phyloP scores from a whole-genome alignment of 1,284 basidiomycete species.

The Sporisorium iseilematis-ciliati region DNA sequence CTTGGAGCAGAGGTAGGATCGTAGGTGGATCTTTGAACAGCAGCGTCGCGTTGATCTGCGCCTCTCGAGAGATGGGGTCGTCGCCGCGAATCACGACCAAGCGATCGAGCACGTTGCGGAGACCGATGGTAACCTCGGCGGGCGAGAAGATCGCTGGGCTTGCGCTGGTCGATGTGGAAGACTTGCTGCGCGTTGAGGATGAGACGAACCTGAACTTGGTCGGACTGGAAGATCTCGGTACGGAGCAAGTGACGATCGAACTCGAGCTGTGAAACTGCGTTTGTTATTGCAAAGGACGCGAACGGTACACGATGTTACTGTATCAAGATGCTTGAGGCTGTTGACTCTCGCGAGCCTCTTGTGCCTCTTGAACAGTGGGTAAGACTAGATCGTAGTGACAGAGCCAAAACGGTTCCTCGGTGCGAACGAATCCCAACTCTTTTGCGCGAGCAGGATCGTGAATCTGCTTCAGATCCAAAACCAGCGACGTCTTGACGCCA shows the following conservation, averaged over 20 bases:
- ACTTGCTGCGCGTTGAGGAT: slow-evolving; percentile 96
- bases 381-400: slow-evolving; percentile 9
- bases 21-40: slow-evolving; percentile 83
- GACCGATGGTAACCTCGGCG: slow-evolving; percentile 83
- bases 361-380: slow-evolving; percentile 9
- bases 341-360: slow-evolving; percentile 6
- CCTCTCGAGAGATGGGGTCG: slow-evolving; percentile 78
- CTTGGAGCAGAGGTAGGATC: slow-evolving; percentile 66
- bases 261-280: slow-evolving; percentile 78
- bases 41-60: slow-evolving; percentile 89
- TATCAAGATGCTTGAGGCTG: background rate
- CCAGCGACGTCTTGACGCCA: slow-evolving; percentile 75
- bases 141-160: slow-evolving; percentile 93
- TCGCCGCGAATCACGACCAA: slow-evolving; percentile 80
- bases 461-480: slow-evolving; percentile 18
- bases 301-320: background rate
- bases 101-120: slow-evolving; percentile 71
- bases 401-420: slow-evolving; percentile 14
- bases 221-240: slow-evolving; percentile 80
- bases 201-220: slow-evolving; percentile 81
- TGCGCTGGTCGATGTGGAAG: slow-evolving; percentile 94
- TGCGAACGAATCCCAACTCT: slow-evolving; percentile 2
- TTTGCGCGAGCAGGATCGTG: slow-evolving; percentile 13
- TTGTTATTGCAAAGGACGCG: too few relatives aligned
- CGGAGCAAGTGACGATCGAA: slow-evolving; percentile 84